Base-by-base conservation (phyloP, 2,329 filamentous ascomycete species). In the Calcarisporium arbuscula region DNA sequence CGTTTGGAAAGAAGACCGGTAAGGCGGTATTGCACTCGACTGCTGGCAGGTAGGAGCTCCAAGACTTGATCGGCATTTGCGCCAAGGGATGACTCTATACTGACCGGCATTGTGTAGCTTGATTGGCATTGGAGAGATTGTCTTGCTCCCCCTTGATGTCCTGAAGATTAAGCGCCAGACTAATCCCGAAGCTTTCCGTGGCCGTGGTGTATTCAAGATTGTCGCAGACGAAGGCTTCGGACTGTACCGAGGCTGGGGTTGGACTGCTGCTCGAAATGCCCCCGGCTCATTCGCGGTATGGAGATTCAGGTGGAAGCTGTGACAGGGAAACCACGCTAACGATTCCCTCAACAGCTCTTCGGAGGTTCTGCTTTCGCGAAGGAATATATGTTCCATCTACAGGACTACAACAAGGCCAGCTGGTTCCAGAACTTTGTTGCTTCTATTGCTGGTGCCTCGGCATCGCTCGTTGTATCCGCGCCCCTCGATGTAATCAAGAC, bases 161-260 rank as follows among this genome's bases (percentile, higher is more conserved):
- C 77, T 98, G 44, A 98, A 98, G 77, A 98, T 98, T 70, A 98
- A 98, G 77, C 82, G 92, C 53, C 92, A 98, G 70, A 98, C 92
- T 48, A 98, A 98, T 72, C 92, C 92, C 26, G 92, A 96, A 57
- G 89, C 92, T 22, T 98, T 98, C 80, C 80, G 88, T 48, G 90
- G 90, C 50, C 85, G 92, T 53, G 92, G 92, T 43, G 73, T 98
- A 40, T 68, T 96, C 57, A 82, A 75, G 64, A 96, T 98, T 47
- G 75, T 98, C 42, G 75, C 77, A 39, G 92, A 98, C 56, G 92
- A 98, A 64, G 92, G 92, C 22, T 94, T 96, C 54, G 88, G 88
- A 32, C 68, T 98, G 33, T 98, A 98, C 70, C 80, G 92, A 57
- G 92, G 92, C 40, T 95, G 89, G 79, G 86, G 87, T 49, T 96